Percentiles rank a stretch among this genome's conserved stretches.
Evolutionary conservation across 2,329 filamentous ascomycete species (phyloP).

Genomic region (Helminthosporium solani): DNA sequence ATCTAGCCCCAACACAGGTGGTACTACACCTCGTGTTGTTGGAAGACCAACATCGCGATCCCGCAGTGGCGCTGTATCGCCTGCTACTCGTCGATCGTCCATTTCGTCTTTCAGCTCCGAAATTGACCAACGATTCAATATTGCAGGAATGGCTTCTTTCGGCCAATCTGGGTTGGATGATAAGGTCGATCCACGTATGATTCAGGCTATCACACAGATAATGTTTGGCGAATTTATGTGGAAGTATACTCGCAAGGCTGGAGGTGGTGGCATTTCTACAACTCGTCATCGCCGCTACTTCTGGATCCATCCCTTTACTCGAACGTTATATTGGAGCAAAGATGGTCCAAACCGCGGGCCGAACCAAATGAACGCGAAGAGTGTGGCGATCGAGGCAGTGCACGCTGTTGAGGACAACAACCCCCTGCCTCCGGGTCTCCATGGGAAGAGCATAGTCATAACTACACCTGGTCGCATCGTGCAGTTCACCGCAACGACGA

Average conservation of each 20-base stretch:
- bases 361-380: conserved; percentile 77
- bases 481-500: conserved; percentile 92
- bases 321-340: conserved; percentile 93
- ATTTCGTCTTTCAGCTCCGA: conserved; percentile 96
- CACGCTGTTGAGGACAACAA: conserved; percentile 93
- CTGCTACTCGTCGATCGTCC: conserved; percentile 71
- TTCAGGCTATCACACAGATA: conserved; percentile 97
- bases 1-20: conserved; percentile 48
- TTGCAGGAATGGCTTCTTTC: conserved; percentile 52
- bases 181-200: conserved; percentile 81
- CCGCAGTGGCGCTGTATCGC: conserved; percentile 52
- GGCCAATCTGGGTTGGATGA: conserved; percentile 61
- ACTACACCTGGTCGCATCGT: conserved; percentile 84
- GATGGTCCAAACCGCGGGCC: conserved; percentile 81
- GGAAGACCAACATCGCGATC: conserved; percentile 40
- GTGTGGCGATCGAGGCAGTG: conserved; percentile 89
- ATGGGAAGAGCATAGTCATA: conserved; percentile 89
- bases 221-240: conserved; percentile 99
- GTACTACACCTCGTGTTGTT: conserved; percentile 57
- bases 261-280: conserved; percentile 82
- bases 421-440: conserved; percentile 88
- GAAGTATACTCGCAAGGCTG: conserved; percentile 97
- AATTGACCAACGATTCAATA: conserved; percentile 85
- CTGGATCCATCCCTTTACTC: conserved; percentile 98
- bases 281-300: conserved; percentile 94